These are phyloP conservation scores for Sabuloglossum arenarium DNA, from an alignment of 495 filamentous ascomycete genomes.

Conservation along the genomic window DNA sequence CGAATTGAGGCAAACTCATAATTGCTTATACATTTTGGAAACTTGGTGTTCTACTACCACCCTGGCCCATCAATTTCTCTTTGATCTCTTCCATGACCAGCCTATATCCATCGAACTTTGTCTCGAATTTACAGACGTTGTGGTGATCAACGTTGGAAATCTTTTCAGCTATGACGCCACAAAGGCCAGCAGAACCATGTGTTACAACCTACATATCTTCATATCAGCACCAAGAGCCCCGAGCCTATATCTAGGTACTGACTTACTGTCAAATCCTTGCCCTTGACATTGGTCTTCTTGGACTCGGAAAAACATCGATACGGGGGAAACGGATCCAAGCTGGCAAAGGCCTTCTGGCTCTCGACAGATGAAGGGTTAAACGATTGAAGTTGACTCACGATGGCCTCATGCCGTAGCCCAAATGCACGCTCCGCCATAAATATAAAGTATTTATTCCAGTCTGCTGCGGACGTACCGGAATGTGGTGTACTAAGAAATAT, in stretches of 20 bases:
- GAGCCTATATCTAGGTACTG: not conserved
- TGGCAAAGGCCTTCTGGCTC: not conserved
- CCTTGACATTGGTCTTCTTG: not conserved
- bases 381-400: not conserved
- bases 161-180: not conserved
- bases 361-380: not conserved
- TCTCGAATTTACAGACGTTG: not conserved
- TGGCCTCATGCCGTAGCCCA: not conserved
- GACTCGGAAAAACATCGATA: not conserved
- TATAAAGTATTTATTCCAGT: not conserved
- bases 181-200: not conserved
- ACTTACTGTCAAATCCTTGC: not conserved
- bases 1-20: not conserved
- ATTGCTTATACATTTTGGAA: not conserved
- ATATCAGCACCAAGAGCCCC: not conserved
- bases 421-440: not conserved
- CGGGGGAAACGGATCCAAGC: not conserved
- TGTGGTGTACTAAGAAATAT: constrained; percentile 76
- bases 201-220: not conserved
- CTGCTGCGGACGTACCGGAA: constrained; percentile 48
- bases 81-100: not conserved
- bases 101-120: not conserved
- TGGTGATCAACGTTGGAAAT: not conserved
- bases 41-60: not conserved
- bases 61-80: not conserved